Conservation (phyloP, 2,329 filamentous ascomycete genomes). For the Ceratocystiopsis minuta region DNA sequence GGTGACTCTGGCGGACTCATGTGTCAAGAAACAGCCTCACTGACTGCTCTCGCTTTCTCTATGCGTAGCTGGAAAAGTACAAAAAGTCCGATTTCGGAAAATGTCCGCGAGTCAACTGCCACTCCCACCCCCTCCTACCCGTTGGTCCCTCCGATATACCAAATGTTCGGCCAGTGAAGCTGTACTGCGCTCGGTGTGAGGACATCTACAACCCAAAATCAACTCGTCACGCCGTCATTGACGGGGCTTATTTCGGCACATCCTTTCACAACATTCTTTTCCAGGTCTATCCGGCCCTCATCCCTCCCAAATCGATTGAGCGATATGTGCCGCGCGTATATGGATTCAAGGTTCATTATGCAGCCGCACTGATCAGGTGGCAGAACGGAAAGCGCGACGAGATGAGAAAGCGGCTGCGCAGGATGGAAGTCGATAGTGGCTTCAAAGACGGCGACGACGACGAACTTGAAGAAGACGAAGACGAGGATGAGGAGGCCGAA, state of each 20-base stretch:
- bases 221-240: conserved; percentile 81
- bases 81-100: conserved; percentile 97
- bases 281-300: conserved; percentile 85
- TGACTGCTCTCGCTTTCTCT: background rate
- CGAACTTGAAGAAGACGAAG: conserved; percentile 42
- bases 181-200: conserved; percentile 94
- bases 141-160: conserved; percentile 87
- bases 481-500: conserved; percentile 22
- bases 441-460: conserved; percentile 54
- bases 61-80: conserved; percentile 81
- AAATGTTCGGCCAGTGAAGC: conserved; percentile 78
- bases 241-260: conserved; percentile 94
- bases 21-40: too few relatives aligned
- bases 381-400: conserved; percentile 66
- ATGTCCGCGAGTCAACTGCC: conserved; percentile 89
- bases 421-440: conserved; percentile 57
- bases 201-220: conserved; percentile 99
- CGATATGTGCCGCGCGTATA: conserved; percentile 80
- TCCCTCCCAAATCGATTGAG: conserved; percentile 68
- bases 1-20: too few relatives aligned
- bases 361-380: conserved; percentile 78
- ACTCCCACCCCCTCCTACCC: conserved; percentile 79
- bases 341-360: conserved; percentile 87
- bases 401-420: conserved; percentile 58
- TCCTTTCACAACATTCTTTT: conserved; percentile 99